Evolutionary conservation across 768 basidiomycete genomes (phyloP), one percentile per base, ranked within the genome.

Genomic region (Panus rudis): DNA sequence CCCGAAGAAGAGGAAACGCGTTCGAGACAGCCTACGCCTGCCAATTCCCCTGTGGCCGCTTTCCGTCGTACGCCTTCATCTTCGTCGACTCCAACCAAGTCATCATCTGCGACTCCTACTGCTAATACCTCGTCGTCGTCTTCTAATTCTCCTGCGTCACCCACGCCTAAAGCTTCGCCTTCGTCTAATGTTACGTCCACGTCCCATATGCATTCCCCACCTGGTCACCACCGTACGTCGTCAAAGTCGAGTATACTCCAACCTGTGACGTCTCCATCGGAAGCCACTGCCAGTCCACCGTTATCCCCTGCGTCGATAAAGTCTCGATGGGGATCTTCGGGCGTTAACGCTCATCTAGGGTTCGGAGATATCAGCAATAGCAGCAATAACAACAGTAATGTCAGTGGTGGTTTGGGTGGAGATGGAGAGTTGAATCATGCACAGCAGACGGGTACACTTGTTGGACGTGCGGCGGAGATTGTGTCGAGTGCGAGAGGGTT

Each of bases 401-500:
- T 49, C 38, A 38, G 51, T 25, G 46, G 48, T 32, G 50, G 53
- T 42, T 12, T 57, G 52, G 35, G 59, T 56, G 39, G 59, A 57
- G 33, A 44, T 26, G 51, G 46, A 33, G 59, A 56, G 27, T 53
- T 59, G 14, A 57, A 61, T 28, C 10, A 30, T 10, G 28, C 10
- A 10, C 60, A 60, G 47, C 60, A 57, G 42, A 49, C 48, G 21
- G 71, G 66, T 4, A 73, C 68, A 27, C 63, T 82, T 17, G 75
- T 76, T 19, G 73, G 75, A 13, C 68, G 76, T 37, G 80, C 89
- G 19, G 85, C 81, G 16, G 87, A 84, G 41, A 85, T 92, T 30
- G 84, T 92, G 45, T 81, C 77, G 33, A 80, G 74, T 40, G 90
- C 90, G 2, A 81, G 86, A 16, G 84, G 85, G 33, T 80, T 84